These are phyloP conservation scores for Phylloporus rhodoxanthus DNA, from an alignment of 768 basidiomycete genomes.

Conservation along the genomic window DNA sequence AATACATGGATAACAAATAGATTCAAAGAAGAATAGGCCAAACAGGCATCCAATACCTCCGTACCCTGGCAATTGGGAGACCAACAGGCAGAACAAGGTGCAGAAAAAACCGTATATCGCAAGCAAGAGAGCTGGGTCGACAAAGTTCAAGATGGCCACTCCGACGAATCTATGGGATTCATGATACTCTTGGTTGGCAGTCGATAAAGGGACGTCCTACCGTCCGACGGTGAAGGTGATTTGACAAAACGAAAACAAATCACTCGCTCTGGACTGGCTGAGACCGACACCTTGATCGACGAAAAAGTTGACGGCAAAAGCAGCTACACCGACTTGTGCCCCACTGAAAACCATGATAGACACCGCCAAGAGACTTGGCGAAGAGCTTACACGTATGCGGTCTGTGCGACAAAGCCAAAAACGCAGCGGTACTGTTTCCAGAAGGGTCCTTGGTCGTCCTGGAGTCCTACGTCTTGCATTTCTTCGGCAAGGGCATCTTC, in stretches of 20 bases:
- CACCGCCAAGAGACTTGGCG: not conserved
- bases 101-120: constrained; percentile 48
- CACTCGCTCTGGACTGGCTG: constrained; percentile 46
- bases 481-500: constrained; percentile 57
- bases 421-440: constrained; percentile 65
- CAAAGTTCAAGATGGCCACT: constrained; percentile 51
- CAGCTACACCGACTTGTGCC: constrained; percentile 61
- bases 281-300: constrained; percentile 57
- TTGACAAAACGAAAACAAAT: constrained; percentile 67
- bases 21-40: constrained; percentile 67
- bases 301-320: constrained; percentile 66
- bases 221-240: constrained; percentile 61
- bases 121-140: constrained; percentile 62
- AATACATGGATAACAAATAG: constrained; percentile 67
- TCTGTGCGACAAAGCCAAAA: constrained; percentile 71
- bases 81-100: constrained; percentile 45
- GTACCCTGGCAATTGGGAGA: constrained; percentile 46
- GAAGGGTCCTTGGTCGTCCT: constrained; percentile 48
- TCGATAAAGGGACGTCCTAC: constrained; percentile 25
- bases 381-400: constrained; percentile 50
- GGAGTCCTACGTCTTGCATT: constrained; percentile 37
- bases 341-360: constrained; percentile 33
- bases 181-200: constrained; percentile 7
- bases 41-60: constrained; percentile 59
- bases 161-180: constrained; percentile 47